Conservation (phyloP, 495 filamentous ascomycete genomes). For the Pseudevernia furfuracea region DNA sequence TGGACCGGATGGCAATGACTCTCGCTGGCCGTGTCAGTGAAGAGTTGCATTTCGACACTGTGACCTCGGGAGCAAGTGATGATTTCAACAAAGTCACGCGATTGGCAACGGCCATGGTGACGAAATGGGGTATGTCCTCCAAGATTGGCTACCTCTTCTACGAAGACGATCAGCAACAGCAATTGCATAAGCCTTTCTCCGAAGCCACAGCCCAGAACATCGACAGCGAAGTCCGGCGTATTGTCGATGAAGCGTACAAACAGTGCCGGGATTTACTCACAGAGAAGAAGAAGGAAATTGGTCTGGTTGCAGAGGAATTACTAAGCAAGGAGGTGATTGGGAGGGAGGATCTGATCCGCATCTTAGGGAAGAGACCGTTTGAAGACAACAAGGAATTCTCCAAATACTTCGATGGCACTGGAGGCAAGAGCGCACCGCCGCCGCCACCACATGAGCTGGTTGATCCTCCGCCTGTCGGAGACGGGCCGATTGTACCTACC, state of each 20-base stretch:
- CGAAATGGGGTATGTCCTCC: constrained; percentile 93
- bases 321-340: constrained; percentile 83
- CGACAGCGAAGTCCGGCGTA: constrained; percentile 79
- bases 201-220: constrained; percentile 88
- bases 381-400: constrained; percentile 79
- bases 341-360: constrained; percentile 81
- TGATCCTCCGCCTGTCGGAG: not conserved
- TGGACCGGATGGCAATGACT: constrained; percentile 99
- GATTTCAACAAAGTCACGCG: constrained; percentile 98
- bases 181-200: constrained; percentile 88
- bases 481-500: not conserved
- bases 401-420: constrained; percentile 72
- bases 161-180: constrained; percentile 67
- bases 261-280: constrained; percentile 77
- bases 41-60: constrained; percentile 91
- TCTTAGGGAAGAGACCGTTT: constrained; percentile 76
- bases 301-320: constrained; percentile 86
- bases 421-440: constrained; percentile 48
- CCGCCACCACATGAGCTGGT: constrained; percentile 40
- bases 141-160: constrained; percentile 89
- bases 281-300: constrained; percentile 81
- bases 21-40: constrained; percentile 89
- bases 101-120: constrained; percentile 95
- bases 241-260: constrained; percentile 84
- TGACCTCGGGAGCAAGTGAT: constrained; percentile 87